Percentiles rank a stretch among this genome's conserved stretches.
Evolutionary conservation across 192 early-diverging fungal genomes (phyloP).

Genomic region (Radiomyces spectabilis): DNA sequence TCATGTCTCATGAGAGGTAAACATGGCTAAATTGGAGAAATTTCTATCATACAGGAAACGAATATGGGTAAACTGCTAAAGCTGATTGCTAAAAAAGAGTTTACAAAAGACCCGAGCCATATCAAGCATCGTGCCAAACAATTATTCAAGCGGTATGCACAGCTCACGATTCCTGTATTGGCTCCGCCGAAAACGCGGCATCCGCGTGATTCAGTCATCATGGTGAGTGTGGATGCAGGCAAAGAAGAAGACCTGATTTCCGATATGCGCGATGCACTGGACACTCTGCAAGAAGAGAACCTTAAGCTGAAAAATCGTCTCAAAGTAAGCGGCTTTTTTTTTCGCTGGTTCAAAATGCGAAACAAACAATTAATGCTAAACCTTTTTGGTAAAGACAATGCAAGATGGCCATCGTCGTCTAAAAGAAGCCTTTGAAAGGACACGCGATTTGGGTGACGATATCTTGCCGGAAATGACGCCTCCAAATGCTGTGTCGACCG

Average conservation of each 20-base stretch:
- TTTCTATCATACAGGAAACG: constrained; percentile 27
- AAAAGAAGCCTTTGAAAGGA: constrained; percentile 16
- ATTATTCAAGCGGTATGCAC: constrained; percentile 9
- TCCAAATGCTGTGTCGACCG: background rate
- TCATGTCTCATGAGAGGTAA: no score
- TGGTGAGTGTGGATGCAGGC: constrained; percentile 12
- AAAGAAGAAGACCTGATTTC: constrained; percentile 17
- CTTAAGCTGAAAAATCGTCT: constrained; percentile 8
- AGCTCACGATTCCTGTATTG: constrained; percentile 5
- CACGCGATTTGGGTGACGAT: background rate
- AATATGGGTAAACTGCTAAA: constrained; percentile 31
- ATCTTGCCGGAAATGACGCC: background rate
- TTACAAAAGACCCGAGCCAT: constrained; percentile 4
- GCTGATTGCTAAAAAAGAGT: constrained; percentile 11
- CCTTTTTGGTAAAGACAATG: constrained; percentile 8
- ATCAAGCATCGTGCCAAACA: constrained; percentile 5
- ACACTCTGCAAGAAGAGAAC: constrained; percentile 14
- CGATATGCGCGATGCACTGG: constrained; percentile 13
- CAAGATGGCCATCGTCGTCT: constrained; percentile 8
- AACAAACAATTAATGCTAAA: no score
- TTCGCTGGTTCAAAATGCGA: background rate
- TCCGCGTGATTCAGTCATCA: constrained; percentile 10
- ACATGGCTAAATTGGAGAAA: no score
- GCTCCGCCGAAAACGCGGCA: background rate
- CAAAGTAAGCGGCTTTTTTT: constrained; percentile 8